phyloP scores from a whole-genome alignment of 495 filamentous ascomycete genomes.

The Aspergillus panamensis region DNA sequence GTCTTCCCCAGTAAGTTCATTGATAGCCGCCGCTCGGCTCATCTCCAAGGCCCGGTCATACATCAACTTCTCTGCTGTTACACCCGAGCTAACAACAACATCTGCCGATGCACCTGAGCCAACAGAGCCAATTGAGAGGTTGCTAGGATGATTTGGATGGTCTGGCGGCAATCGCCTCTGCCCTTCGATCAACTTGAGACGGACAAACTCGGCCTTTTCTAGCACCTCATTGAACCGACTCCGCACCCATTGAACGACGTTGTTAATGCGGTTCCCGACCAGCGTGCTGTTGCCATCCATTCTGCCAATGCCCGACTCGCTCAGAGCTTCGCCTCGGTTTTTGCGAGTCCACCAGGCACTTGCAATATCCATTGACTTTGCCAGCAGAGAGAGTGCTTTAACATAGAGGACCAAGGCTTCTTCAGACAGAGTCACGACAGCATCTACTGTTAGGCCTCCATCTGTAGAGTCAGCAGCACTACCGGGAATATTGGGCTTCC shows the following conservation, averaged over 20 bases:
- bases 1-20: conserved; percentile 90
- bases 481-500: conserved; percentile 28
- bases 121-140: conserved; percentile 55
- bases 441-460: conserved; percentile 70
- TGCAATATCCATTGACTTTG: conserved; percentile 95
- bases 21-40: conserved; percentile 90
- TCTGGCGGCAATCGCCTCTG: conserved; percentile 79
- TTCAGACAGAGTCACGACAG: conserved; percentile 80
- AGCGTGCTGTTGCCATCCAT: conserved; percentile 45
- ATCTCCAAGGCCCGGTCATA: conserved; percentile 96
- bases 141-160: conserved; percentile 81
- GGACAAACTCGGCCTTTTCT: conserved; percentile 90
- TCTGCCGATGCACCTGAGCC: conserved; percentile 56
- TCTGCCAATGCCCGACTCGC: conserved; percentile 42
- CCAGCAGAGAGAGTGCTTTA: conserved; percentile 82
- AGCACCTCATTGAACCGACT: conserved; percentile 92
- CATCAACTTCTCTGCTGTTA: conserved; percentile 96
- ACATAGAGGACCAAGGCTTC: conserved; percentile 96
- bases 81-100: conserved; percentile 65
- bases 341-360: conserved; percentile 86
- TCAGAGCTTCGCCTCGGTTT: conserved; percentile 60
- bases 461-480: conserved; percentile 41
- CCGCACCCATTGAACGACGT: conserved; percentile 91
- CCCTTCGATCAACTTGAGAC: conserved; percentile 78
- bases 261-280: conserved; percentile 77